phyloP scores from a whole-genome alignment of 2,329 filamentous ascomycete genomes.

The Periconia sp. region DNA sequence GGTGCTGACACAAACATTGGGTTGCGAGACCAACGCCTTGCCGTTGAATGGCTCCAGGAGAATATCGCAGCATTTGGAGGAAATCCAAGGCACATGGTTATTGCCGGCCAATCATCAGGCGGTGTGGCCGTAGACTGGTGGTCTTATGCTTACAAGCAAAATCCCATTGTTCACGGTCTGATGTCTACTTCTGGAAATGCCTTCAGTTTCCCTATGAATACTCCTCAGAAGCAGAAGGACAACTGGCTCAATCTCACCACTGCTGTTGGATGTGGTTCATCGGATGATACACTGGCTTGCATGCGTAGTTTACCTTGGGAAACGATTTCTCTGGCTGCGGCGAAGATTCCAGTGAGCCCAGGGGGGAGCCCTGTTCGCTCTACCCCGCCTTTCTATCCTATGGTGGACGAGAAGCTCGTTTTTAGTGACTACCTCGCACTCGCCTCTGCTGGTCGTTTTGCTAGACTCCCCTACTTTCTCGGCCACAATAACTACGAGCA shows the following conservation, averaged over 20 bases:
- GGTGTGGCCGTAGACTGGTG: slow-evolving; percentile 48
- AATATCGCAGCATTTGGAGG: slow-evolving; percentile 58
- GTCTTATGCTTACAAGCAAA: slow-evolving; percentile 48
- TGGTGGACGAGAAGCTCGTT: slow-evolving; percentile 20
- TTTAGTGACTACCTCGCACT: slow-evolving; percentile 22
- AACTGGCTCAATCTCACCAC: slow-evolving; percentile 19
- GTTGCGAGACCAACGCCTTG: slow-evolving; percentile 56
- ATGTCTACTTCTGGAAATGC: slow-evolving; percentile 41
- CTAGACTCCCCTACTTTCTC: slow-evolving; percentile 18
- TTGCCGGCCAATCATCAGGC: slow-evolving; percentile 55
- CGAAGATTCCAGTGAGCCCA: slow-evolving; percentile 16
- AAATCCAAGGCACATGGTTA: slow-evolving; percentile 44
- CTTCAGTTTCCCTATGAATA: slow-evolving; percentile 21
- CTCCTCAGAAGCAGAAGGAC: slow-evolving; percentile 9
- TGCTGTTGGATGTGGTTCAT: slow-evolving; percentile 15
- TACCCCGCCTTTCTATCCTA: slow-evolving; percentile 18
- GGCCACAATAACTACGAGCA: slow-evolving; percentile 22
- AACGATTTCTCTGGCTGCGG: slow-evolving; percentile 10
- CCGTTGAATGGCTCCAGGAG: slow-evolving; percentile 54
- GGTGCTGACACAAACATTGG: slow-evolving; percentile 49
- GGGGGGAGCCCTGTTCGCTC: slow-evolving; percentile 19
- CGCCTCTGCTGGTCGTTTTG: slow-evolving; percentile 11
- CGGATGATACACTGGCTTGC: slow-evolving; percentile 14
- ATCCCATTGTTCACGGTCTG: slow-evolving; percentile 52
- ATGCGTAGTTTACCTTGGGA: slow-evolving; percentile 18